These are phyloP conservation scores for Trichoderma semiorbis DNA, from an alignment of 2,329 filamentous ascomycete species.

Conservation along the genomic window DNA sequence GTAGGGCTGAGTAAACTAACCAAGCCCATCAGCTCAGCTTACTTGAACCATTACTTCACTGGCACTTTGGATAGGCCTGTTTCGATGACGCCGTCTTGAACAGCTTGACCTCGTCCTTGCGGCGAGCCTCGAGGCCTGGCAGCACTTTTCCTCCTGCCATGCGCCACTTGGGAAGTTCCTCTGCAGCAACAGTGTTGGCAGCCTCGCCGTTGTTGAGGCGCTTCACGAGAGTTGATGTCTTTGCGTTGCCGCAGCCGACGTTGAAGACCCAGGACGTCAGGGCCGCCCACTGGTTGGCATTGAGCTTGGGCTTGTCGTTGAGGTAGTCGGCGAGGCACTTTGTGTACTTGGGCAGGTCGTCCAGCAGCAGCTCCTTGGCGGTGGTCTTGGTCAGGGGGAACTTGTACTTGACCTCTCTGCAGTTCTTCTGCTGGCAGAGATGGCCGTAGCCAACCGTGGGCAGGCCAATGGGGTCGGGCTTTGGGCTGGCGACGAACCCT, in stretches of 20 bases:
- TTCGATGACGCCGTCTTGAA: conserved; percentile 8
- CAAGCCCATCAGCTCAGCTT: conserved; percentile 15
- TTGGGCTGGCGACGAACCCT: conserved; percentile 15
- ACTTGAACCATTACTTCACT: background rate
- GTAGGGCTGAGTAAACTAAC: conserved; percentile 10
- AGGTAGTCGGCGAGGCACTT: conserved; percentile 38
- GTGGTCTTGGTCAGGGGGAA: conserved; percentile 42
- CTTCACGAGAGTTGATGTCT: conserved; percentile 39
- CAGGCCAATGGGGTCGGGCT: conserved; percentile 41
- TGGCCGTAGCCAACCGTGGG: conserved; percentile 53
- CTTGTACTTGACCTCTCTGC: conserved; percentile 43
- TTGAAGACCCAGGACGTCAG: conserved; percentile 52
- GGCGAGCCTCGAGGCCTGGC: conserved; percentile 39
- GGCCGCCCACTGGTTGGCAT: conserved; percentile 51
- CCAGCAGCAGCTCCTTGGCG: conserved; percentile 36
- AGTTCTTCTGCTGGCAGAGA: conserved; percentile 40
- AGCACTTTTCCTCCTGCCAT: conserved; percentile 38
- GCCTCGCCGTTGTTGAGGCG: conserved; percentile 44
- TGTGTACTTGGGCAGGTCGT: conserved; percentile 31
- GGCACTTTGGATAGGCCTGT: conserved; percentile 7
- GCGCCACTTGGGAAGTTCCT: conserved; percentile 49
- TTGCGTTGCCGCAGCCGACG: conserved; percentile 42
- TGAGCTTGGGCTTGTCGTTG: conserved; percentile 24
- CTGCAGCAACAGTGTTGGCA: conserved; percentile 37
- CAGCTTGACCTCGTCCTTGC: conserved; percentile 44